Conservation (phyloP, 306 rosid species). For the Prunus padus region DNA sequence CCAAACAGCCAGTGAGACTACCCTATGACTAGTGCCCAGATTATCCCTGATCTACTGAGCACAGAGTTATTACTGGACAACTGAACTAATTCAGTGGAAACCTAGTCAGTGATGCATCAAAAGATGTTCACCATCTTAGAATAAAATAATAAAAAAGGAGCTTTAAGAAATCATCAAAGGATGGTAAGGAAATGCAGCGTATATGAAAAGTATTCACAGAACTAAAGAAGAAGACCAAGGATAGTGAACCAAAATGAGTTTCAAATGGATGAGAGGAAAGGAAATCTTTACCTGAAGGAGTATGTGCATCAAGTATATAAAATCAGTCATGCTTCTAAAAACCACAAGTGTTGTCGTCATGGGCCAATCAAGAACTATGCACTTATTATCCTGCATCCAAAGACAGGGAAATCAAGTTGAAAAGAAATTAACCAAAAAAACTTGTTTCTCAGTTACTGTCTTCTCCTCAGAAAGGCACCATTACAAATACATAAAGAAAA, state of each 20-base stretch:
- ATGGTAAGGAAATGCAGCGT: background rate
- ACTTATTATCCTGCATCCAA: slow-evolving; percentile 41
- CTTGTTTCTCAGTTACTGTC: background rate
- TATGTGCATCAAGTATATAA: slow-evolving; percentile 61
- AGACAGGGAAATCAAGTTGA: slow-evolving; percentile 8
- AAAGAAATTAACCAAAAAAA: background rate
- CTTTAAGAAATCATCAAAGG: background rate
- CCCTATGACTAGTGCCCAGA: background rate
- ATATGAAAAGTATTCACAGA: background rate
- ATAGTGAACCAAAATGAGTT: background rate
- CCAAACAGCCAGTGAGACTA: background rate
- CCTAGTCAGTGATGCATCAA: background rate
- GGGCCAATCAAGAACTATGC: slow-evolving; percentile 48
- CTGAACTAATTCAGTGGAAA: too few species aligned
- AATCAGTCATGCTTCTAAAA: slow-evolving; percentile 73
- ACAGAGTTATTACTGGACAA: background rate
- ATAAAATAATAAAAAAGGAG: background rate
- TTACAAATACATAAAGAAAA: background rate
- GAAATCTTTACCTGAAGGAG: slow-evolving; percentile 68
- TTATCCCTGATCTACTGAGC: background rate
- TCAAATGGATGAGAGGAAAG: background rate
- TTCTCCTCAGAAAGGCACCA: background rate
- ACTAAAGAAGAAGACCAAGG: background rate
- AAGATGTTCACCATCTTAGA: background rate
- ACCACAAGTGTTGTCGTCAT: slow-evolving; percentile 48